Base-by-base conservation (phyloP, 2,329 filamentous ascomycete genomes). In the Penicillium vulpinum region DNA sequence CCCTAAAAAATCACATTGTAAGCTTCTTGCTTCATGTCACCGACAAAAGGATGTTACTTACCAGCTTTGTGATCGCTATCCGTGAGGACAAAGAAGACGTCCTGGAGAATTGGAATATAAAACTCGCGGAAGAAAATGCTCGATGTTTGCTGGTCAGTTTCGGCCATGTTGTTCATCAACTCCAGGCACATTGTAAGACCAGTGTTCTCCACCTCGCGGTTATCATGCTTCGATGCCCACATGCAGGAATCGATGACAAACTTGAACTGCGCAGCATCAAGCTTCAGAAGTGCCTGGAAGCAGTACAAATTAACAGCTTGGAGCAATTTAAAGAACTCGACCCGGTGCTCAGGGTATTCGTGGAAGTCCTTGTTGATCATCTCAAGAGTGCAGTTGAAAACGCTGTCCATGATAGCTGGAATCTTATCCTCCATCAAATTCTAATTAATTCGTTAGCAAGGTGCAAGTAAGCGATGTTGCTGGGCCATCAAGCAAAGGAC, bases 281-380 rank as follows among this genome's bases (percentile, higher is more conserved):
- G 86, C 77, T 96, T 95, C 64, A 99, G 83, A 22, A 99, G 84
- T 1, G 94, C 89, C 46, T 91, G 91, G 87, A 99, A 99, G 77
- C 94, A 99, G 75, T 96, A 91, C 46, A 97, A 80, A 76, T 99
- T 99, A 78, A 99, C 97, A 15, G 93, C 91, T 65, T 95, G 86
- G 36, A 99, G 83, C 24, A 99, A 85, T 77, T 96, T 97, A 84
- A 99, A 99, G 77, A 99, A 99, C 75, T 97, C 93, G n/a, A 99
- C 94, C 56, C 95, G 89, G 73, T 99, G 94, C 75, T 99, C 94
- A 0, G 94, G 94, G 75, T 96, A 99, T 73, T 99, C 94, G 45
- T 95, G 97, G 77, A 99, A 99, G 77, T 99, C 94, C 80, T 99
- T 99, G 85, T 97, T 99, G 80, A 99, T 99, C 94, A 99, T 99